Base-by-base conservation (phyloP, 2,329 filamentous ascomycete genomes). In the Nemania sp. region DNA sequence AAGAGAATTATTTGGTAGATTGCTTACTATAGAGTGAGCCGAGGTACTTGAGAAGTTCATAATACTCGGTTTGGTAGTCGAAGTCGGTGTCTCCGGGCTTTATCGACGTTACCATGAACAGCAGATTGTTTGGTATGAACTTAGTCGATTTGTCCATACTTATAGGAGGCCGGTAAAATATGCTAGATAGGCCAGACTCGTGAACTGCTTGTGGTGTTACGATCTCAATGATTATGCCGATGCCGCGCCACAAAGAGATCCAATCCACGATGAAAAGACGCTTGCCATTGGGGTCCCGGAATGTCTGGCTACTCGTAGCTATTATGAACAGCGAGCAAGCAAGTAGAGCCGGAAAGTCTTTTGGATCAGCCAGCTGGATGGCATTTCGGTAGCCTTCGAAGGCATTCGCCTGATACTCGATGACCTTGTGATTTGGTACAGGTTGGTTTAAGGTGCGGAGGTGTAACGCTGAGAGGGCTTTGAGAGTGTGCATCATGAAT, bases 191-290 rank as follows among this genome's bases (percentile, higher is more conserved):
- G 14, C 79, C 80, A 0, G 77, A 75, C 2, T 73, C 66, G 42
- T 69, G 60, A 2, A 75, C 59, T 1, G 54, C 60, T 7, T 64
- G 56, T 0, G 67, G 65, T 1, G 64, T 61, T 33, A 74, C 70
- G 11, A 77, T 55, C 0, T 76, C 67, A 33, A 81, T 68, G 24
- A 83, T 78, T 14, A 79, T 64, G 24, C 77, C 73, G 22, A 78
- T 82, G 8, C 80, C 80, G 8, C 75, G 71, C 80, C 80, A 84
- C 11, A 83, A 71, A 3, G 75, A 61, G 68, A 83, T 78, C 80
- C 81, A 84, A 62, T 82, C 76, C 39, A 82, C 65, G 24, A 83
- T 75, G 60, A 77, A 81, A 2, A 83, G 71, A 1, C 74, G 72
- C 39, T 70, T 72, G 15, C 66, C 66, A 42, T 76, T 70, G 0